Percentiles rank a stretch among this genome's conserved stretches.
Conservation (phyloP, 345 rosid species). For the Rhodomyrtus tomentosa region DNA sequence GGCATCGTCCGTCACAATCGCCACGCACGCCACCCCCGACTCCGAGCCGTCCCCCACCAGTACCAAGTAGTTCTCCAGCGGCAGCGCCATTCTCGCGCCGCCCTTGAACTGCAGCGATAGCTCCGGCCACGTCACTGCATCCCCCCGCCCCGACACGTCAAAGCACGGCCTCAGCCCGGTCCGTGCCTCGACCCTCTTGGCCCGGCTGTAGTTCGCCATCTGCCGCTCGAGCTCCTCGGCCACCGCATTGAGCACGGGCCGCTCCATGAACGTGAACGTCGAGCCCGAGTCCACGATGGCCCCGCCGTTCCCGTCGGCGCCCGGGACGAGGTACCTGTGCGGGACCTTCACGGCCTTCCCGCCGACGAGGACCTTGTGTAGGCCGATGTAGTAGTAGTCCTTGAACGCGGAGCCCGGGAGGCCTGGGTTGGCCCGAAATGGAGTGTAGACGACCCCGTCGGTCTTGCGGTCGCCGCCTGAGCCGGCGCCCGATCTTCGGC, state of each 20-base stretch:
- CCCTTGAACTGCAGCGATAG: constrained; percentile 62
- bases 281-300: constrained; percentile 85
- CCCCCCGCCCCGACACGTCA: constrained; percentile 34
- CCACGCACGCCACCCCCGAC: constrained; percentile 26
- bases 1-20: constrained; percentile 25
- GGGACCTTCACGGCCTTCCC: constrained; percentile 44
- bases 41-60: constrained; percentile 10
- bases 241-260: constrained; percentile 38
- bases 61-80: constrained; percentile 48
- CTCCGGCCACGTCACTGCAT: constrained; percentile 20
- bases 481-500: constrained; percentile 22
- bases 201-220: constrained; percentile 47
- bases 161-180: constrained; percentile 67
- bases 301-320: constrained; percentile 68
- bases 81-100: constrained; percentile 65
- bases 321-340: constrained; percentile 38
- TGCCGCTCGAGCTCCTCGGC: constrained; percentile 44
- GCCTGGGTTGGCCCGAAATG: constrained; percentile 38
- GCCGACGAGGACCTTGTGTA: constrained; percentile 60
- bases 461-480: constrained; percentile 21
- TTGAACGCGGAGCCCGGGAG: constrained; percentile 18
- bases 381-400: constrained; percentile 48
- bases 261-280: constrained; percentile 80
- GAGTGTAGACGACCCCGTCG: constrained; percentile 49
- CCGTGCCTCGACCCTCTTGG: constrained; percentile 19